A percentile compares a stretch with the other conserved stretches of the same genome.
phyloP scores from a whole-genome alignment of 306 rosid genomes.

The Clitoria ternatea region DNA sequence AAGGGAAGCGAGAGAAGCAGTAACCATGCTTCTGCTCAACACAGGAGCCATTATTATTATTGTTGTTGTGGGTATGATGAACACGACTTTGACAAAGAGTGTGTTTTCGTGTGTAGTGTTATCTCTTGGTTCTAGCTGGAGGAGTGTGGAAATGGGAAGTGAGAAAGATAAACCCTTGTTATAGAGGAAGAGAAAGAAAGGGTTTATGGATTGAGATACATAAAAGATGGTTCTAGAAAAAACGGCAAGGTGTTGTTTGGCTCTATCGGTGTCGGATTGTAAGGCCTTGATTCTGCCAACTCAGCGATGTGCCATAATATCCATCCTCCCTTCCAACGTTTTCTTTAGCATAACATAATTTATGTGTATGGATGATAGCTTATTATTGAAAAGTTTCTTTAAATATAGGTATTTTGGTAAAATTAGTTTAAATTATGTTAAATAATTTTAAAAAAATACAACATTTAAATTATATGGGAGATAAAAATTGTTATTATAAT shows the following conservation, averaged over 20 bases:
- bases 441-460: too few species aligned
- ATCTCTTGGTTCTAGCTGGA: background rate
- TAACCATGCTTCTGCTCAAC: conserved; percentile 55
- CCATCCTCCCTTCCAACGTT: too few species aligned
- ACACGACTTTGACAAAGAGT: background rate
- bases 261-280: background rate
- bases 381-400: too few species aligned
- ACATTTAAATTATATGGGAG: too few species aligned
- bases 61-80: too few species aligned
- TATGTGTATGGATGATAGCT: too few species aligned
- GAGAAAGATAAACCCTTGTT: background rate
- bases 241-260: background rate
- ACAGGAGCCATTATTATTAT: conserved; percentile 75
- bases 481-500: too few species aligned
- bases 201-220: conserved; percentile 17
- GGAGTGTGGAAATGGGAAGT: background rate
- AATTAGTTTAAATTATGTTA: too few species aligned
- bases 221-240: conserved; percentile 36
- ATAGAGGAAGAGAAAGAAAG: background rate
- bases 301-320: background rate
- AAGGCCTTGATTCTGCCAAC: conserved; percentile 22
- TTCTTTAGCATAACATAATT: too few species aligned
- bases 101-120: background rate
- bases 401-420: too few species aligned
- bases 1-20: conserved; percentile 55